Conservation (phyloP, 345 rosid genomes). For the Corchorus capsularis region DNA sequence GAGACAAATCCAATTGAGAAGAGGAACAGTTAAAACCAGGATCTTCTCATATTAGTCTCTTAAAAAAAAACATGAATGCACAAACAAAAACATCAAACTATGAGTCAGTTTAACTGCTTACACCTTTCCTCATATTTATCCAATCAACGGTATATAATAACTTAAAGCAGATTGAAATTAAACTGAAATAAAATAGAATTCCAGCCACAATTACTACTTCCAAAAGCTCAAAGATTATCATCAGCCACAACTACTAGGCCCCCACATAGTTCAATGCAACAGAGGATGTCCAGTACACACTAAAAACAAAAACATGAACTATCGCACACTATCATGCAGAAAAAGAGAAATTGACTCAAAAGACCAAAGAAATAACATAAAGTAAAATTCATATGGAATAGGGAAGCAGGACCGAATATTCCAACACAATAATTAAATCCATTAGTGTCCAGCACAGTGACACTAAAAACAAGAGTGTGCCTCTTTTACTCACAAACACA, state of each 20-base stretch:
- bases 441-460: neutral
- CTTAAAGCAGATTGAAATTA: neutral
- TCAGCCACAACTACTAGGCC: neutral
- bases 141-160: neutral
- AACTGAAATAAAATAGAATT: neutral
- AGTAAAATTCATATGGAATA: neutral
- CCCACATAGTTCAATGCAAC: neutral
- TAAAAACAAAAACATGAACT: neutral
- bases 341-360: neutral
- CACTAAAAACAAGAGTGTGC: neutral
- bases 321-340: neutral
- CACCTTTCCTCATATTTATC: neutral
- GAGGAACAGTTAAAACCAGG: neutral
- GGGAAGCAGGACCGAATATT: neutral
- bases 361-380: neutral
- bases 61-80: neutral
- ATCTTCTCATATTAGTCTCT: neutral
- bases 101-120: neutral
- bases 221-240: neutral
- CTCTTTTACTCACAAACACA: neutral
- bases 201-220: neutral
- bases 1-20: neutral
- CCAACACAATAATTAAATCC: neutral
- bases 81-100: neutral
- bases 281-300: neutral